Percentiles rank a stretch among this genome's conserved stretches.
Evolutionary conservation across 495 filamentous ascomycete genomes (phyloP).

Genomic region (Trichoderma gamsii): DNA sequence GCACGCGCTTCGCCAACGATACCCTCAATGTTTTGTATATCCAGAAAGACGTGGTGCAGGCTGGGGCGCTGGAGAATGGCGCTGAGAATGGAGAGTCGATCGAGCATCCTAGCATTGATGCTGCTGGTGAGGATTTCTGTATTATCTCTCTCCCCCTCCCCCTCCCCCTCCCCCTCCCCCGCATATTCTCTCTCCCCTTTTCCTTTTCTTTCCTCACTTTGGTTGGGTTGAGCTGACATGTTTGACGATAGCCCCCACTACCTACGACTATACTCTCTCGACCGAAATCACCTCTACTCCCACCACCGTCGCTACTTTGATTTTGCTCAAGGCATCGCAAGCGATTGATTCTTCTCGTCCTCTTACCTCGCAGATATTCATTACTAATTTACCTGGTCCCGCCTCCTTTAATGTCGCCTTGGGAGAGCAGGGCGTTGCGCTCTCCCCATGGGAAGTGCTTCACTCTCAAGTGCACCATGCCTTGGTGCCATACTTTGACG

Average conservation of each 20-base stretch:
- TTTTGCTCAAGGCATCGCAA: constrained; percentile 80
- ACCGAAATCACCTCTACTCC: constrained; percentile 73
- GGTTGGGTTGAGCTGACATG: background rate
- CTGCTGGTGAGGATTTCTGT: constrained; percentile 25
- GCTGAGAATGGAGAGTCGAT: background rate
- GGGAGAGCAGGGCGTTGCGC: constrained; percentile 59
- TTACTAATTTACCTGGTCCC: constrained; percentile 82
- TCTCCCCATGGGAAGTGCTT: constrained; percentile 84
- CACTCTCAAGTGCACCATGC: constrained; percentile 83
- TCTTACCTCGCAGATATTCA: constrained; percentile 78
- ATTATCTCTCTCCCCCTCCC: background rate
- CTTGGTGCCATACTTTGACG: constrained; percentile 91
- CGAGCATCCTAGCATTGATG: constrained; percentile 21
- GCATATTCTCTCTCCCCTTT: background rate
- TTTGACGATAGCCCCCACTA: constrained; percentile 18
- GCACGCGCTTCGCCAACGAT: constrained; percentile 83
- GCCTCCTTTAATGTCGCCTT: constrained; percentile 56
- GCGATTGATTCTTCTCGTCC: constrained; percentile 76
- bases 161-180: background rate
- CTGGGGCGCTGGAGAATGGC: constrained; percentile 31
- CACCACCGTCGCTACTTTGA: constrained; percentile 74
- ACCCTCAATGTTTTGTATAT: constrained; percentile 82
- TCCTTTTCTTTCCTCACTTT: background rate
- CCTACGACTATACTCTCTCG: constrained; percentile 70
- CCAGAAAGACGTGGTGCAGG: constrained; percentile 66